Base-by-base conservation (phyloP, 768 basidiomycete species). In the Scleroderma citrinum region DNA sequence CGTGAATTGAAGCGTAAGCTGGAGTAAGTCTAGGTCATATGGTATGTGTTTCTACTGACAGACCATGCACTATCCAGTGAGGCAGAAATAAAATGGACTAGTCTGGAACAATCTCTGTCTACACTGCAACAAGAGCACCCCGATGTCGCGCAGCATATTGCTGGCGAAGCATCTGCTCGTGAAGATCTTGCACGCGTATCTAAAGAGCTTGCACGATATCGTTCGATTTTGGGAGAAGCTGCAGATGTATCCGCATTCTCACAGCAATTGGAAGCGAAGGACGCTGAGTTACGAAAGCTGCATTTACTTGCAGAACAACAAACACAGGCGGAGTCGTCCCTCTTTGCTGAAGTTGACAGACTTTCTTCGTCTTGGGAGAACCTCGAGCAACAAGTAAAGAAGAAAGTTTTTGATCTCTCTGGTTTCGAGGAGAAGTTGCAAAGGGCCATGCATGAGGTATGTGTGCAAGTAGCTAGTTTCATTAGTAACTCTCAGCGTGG, bases 351-450 rank as follows among this genome's bases (percentile, higher is more conserved):
- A 67, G 68, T 97, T 6, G 92, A 95, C 52, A 82, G 83, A 53
- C 60, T 99, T 14, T 91, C 92, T 14, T 76, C 82, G 30, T 82
- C 91, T 0, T 97, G 92, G 90, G 91, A 95, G 59, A 69, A 76
- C 20, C 72, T 92, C 20, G 90, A 94, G 54, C 76, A 76, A 30
- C 88, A 91, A 55, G 76, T 92, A 34, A 81, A 85, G 58, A 86
- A 75, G 64, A 96, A 95, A 67, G 79, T 93, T 1, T 89, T 89
- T 56, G 87, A 92, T 47, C 73, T 96, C n/a, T 69, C 76, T 21
- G 72, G 68, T 5, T 69, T 84, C 56, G 94, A 97, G 62, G 86
- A 90, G 21, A 80, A 78, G 49, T 59, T 94, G 44, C 68, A 71
- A 43, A 87, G 84, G 59, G 67, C 73, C 36, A 69, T 70, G 16